phyloP scores from a whole-genome alignment of 176 grass and related monocot species.

The Carex scoparia region DNA sequence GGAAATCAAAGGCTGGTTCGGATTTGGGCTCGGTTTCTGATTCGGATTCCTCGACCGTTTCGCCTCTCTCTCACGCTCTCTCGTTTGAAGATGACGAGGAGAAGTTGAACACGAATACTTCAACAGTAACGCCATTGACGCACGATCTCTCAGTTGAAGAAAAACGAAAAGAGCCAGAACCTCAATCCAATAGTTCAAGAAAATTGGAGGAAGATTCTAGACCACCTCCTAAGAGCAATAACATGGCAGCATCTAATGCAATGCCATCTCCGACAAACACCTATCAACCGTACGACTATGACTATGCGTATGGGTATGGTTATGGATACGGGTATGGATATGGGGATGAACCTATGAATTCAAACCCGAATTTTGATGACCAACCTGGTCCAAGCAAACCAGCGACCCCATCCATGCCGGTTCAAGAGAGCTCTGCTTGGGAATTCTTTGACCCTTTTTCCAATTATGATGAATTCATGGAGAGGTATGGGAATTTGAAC shows the following conservation, averaged over 20 bases:
- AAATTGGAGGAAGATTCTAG: constrained; percentile 13
- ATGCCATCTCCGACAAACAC: neutral
- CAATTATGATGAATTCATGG: constrained; percentile 44
- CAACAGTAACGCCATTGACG: constrained; percentile 18
- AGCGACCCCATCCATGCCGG: constrained; percentile 35
- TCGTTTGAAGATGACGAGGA: constrained; percentile 39
- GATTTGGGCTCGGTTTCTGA: constrained; percentile 26
- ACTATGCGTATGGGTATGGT: constrained; percentile 32
- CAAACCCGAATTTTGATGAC: constrained; percentile 25
- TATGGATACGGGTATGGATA: constrained; percentile 28
- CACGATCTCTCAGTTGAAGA: constrained; percentile 6
- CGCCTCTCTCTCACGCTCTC: constrained; percentile 68
- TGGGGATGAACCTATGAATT: constrained; percentile 16
- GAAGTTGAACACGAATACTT: constrained; percentile 11
- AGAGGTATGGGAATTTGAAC: constrained; percentile 15
- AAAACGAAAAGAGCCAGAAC: constrained; percentile 6
- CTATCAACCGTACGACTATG: neutral
- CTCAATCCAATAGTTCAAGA: constrained; percentile 17
- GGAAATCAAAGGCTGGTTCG: constrained; percentile 20
- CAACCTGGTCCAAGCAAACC: constrained; percentile 17
- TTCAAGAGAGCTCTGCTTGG: constrained; percentile 45
- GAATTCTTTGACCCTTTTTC: constrained; percentile 75
- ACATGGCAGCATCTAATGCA: neutral
- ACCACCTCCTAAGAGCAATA: neutral
- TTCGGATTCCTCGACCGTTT: constrained; percentile 53